phyloP scores from a whole-genome alignment of 2,329 filamentous ascomycete genomes.

The Pseudogymnoascus sp. region DNA sequence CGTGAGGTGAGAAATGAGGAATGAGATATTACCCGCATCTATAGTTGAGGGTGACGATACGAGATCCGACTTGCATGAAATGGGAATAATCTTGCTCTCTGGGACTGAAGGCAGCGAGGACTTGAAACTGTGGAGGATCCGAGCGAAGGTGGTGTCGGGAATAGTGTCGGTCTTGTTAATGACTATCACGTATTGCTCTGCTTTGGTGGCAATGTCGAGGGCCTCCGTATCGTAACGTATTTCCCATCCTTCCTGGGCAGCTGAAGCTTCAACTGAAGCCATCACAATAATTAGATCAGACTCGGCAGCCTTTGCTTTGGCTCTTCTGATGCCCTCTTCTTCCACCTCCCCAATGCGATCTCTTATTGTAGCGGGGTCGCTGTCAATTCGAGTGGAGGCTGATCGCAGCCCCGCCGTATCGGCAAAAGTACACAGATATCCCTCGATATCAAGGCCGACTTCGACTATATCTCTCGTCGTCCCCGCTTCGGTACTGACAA shows the following conservation, averaged over 20 bases:
- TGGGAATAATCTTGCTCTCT: slow-evolving; percentile 28
- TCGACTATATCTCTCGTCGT: slow-evolving; percentile 94
- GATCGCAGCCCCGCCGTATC: slow-evolving; percentile 85
- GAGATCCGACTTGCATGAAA: slow-evolving; percentile 56
- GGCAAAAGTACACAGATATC: slow-evolving; percentile 87
- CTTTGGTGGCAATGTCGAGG: slow-evolving; percentile 41
- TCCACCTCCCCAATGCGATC: slow-evolving; percentile 63
- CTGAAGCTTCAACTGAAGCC: slow-evolving; percentile 56
- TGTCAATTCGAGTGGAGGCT: slow-evolving; percentile 20
- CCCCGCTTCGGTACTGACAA: slow-evolving; percentile 85
- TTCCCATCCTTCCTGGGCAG: slow-evolving; percentile 30
- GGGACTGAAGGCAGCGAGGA: slow-evolving; percentile 28
- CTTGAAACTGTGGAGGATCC: slow-evolving; percentile 36
- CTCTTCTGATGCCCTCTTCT: slow-evolving; percentile 80
- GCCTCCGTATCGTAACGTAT: slow-evolving; percentile 50
- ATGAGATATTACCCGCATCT: slow-evolving; percentile 59
- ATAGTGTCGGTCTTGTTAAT: slow-evolving; percentile 56
- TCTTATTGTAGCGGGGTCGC: slow-evolving; percentile 12
- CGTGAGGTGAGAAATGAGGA: slow-evolving; percentile 60
- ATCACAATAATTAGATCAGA: slow-evolving; percentile 82
- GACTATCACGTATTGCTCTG: slow-evolving; percentile 43
- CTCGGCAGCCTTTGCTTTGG: slow-evolving; percentile 68
- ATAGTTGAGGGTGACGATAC: slow-evolving; percentile 7
- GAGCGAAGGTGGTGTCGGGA: slow-evolving; percentile 27
- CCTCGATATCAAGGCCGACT: slow-evolving; percentile 77